A percentile compares a stretch with the other conserved stretches of the same genome.
Evolutionary conservation across 768 basidiomycete species (phyloP).

Genomic region (Boletus subparvulus): DNA sequence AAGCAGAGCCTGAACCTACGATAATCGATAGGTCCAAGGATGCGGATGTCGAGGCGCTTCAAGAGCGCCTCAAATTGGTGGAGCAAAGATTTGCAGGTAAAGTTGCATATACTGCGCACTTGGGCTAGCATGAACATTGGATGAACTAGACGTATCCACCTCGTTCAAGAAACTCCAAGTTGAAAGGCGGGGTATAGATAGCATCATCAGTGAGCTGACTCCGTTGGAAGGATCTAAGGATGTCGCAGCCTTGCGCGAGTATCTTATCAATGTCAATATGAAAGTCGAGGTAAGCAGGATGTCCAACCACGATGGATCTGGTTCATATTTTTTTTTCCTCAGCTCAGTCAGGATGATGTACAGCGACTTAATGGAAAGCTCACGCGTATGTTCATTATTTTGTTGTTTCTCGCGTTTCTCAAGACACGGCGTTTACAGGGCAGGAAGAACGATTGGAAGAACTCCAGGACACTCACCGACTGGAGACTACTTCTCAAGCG

Average conservation of each 20-base stretch:
- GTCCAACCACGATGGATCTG: neutral
- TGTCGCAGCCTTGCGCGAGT: slow-evolving; percentile 65
- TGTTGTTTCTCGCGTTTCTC: neutral
- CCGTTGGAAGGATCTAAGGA: slow-evolving; percentile 69
- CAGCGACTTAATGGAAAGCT: slow-evolving; percentile 71
- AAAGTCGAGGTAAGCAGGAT: slow-evolving; percentile 65
- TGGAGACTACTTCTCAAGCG: slow-evolving; percentile 77
- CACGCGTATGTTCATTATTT: slow-evolving; percentile 51
- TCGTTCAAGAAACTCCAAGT: slow-evolving; percentile 76
- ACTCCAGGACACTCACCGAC: slow-evolving; percentile 75
- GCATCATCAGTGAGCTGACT: slow-evolving; percentile 66
- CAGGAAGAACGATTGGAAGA: slow-evolving; percentile 86
- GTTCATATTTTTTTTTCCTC: neutral
- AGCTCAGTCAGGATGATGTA: slow-evolving; percentile 79
- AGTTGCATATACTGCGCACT: slow-evolving; percentile 3
- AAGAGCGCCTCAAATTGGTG: slow-evolving; percentile 63
- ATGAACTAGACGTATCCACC: slow-evolving; percentile 64
- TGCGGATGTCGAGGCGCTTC: slow-evolving; percentile 54
- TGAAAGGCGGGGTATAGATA: slow-evolving; percentile 68
- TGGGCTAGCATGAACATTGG: neutral
- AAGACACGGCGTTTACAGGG: slow-evolving; percentile 42
- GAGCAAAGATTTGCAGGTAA: slow-evolving; percentile 78
- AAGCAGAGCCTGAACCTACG: neutral
- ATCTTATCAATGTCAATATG: slow-evolving; percentile 60
- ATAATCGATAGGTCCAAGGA: slow-evolving; percentile 3